These are phyloP conservation scores for Teratosphaeria zuluensis DNA, from an alignment of 2,329 filamentous ascomycete genomes.

Conservation along the genomic window DNA sequence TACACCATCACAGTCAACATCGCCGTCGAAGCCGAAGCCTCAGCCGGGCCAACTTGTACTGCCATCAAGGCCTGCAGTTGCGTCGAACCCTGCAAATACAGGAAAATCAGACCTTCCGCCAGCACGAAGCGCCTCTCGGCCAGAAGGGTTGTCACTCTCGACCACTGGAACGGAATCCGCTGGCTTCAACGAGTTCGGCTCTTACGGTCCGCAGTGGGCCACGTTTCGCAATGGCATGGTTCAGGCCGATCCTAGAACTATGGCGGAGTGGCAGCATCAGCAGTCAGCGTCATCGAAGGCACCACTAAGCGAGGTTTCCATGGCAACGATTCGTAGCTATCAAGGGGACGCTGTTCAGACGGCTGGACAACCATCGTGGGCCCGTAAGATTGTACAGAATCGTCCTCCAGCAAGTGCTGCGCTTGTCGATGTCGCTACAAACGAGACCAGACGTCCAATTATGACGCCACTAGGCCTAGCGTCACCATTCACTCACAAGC, in stretches of 20 bases:
- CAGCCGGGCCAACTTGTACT: background rate
- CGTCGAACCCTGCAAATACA: background rate
- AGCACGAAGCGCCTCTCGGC: background rate
- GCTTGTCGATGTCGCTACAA: slow-evolving; percentile 4
- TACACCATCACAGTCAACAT: background rate
- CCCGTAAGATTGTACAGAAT: slow-evolving; percentile 3
- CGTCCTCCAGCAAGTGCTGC: background rate
- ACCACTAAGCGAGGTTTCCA: background rate
- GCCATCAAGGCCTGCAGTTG: background rate
- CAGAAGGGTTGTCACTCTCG: background rate
- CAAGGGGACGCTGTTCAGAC: background rate
- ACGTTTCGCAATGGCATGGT: background rate
- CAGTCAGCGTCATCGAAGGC: background rate
- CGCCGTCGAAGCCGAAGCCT: background rate
- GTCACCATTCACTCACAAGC: background rate
- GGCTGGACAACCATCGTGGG: slow-evolving; percentile 4
- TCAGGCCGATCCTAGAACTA: background rate
- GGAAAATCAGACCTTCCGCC: background rate
- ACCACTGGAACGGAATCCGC: background rate
- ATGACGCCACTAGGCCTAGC: background rate
- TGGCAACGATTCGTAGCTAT: background rate
- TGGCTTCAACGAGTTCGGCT: background rate
- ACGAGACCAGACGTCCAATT: background rate
- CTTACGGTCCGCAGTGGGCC: background rate
- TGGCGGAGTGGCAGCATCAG: background rate